Conservation (phyloP, 2,329 filamentous ascomycete species). For the Clonostachys rhizophaga region DNA sequence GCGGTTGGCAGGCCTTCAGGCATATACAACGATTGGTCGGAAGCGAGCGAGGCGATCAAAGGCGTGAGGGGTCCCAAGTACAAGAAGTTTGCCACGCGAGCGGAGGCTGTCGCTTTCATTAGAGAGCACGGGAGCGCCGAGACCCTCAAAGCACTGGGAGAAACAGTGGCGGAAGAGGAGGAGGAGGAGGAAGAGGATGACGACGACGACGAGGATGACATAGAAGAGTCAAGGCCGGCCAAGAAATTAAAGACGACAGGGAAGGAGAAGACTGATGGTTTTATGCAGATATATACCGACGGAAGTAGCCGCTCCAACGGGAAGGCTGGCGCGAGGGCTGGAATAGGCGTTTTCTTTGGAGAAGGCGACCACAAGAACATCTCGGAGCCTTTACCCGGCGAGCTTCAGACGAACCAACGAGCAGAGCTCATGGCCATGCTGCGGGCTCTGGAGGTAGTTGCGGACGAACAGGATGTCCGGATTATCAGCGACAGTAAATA, state of each 20-base stretch:
- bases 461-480: conserved; percentile 61
- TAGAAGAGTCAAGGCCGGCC: not conserved
- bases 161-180: conserved; percentile 12
- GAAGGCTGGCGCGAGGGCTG: conserved; percentile 45
- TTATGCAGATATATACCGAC: conserved; percentile 51
- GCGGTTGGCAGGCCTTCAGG: conserved; percentile 54
- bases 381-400: conserved; percentile 70
- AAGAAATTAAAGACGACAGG: not conserved
- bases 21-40: conserved; percentile 61
- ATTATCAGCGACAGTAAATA: conserved; percentile 92
- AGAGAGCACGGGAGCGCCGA: conserved; percentile 36
- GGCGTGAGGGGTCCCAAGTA: conserved; percentile 67
- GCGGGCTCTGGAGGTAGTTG: conserved; percentile 74
- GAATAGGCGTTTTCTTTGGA: conserved; percentile 62
- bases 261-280: conserved; percentile 8
- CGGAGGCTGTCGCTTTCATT: conserved; percentile 78
- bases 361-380: conserved; percentile 54
- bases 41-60: conserved; percentile 67
- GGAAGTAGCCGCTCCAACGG: conserved; percentile 59
- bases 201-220: conserved; percentile 1
- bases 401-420: conserved; percentile 86
- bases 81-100: conserved; percentile 62
- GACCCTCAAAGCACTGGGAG: conserved; percentile 33
- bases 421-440: conserved; percentile 90
- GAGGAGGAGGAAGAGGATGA: not conserved